phyloP scores from a whole-genome alignment of 2,329 filamentous ascomycete genomes.

The Sporothrix humicola region DNA sequence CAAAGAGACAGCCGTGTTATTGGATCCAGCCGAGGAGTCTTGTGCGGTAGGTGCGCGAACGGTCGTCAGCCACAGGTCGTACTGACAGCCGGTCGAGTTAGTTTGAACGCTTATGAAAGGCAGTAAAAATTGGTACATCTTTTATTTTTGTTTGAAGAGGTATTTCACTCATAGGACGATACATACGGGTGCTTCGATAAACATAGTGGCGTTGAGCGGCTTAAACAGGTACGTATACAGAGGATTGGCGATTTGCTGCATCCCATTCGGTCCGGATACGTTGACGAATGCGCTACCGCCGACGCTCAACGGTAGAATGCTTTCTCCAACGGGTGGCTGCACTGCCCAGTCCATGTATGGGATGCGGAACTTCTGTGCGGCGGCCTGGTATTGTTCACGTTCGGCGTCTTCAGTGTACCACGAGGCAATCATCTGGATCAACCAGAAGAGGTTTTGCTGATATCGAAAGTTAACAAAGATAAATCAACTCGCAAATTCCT shows the following conservation, averaged over 20 bases:
- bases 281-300: constrained; percentile 51
- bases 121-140: background rate
- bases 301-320: constrained; percentile 56
- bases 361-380: constrained; percentile 59
- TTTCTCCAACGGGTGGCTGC: constrained; percentile 54
- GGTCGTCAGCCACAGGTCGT: constrained; percentile 65
- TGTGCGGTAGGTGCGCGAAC: constrained; percentile 59
- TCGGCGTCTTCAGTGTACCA: constrained; percentile 52
- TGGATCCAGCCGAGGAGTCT: constrained; percentile 56
- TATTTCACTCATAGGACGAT: background rate
- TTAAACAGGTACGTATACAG: constrained; percentile 66
- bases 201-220: constrained; percentile 62
- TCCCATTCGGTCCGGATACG: constrained; percentile 62
- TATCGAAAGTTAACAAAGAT: background rate
- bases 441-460: constrained; percentile 49
- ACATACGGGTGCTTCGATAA: constrained; percentile 65
- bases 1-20: constrained; percentile 61
- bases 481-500: too few relatives aligned
- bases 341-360: constrained; percentile 67
- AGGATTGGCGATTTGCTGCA: constrained; percentile 64
- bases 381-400: constrained; percentile 56
- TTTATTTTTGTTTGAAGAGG: too few relatives aligned
- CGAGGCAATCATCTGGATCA: constrained; percentile 52
- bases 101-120: background rate
- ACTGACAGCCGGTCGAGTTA: constrained; percentile 47